Evolutionary conservation across 2,329 filamentous ascomycete species (phyloP).

Genomic region (Hymenoscyphus infarciens): DNA sequence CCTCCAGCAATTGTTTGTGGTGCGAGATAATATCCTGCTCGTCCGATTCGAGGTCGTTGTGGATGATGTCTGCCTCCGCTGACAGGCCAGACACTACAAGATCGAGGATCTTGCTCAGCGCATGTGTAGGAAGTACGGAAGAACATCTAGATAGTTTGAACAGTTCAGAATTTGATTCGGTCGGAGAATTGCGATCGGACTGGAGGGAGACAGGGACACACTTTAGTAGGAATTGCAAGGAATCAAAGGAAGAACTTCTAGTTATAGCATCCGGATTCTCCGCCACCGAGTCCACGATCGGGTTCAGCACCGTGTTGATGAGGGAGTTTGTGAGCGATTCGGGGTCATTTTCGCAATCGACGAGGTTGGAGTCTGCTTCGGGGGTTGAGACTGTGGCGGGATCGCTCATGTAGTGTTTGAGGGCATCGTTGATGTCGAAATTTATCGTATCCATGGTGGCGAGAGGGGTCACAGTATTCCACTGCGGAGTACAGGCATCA

Average conservation of each 20-base stretch:
- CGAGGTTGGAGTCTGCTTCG: constrained; percentile 77
- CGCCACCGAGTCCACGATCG: constrained; percentile 87
- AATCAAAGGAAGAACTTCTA: constrained; percentile 78
- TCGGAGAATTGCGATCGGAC: constrained; percentile 34
- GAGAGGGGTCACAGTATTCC: constrained; percentile 18
- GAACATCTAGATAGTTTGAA: constrained; percentile 71
- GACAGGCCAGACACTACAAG: constrained; percentile 82
- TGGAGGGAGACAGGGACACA: constrained; percentile 61
- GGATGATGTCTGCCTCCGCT: constrained; percentile 78
- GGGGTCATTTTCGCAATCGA: constrained; percentile 90
- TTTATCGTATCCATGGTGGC: constrained; percentile 66
- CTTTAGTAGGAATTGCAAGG: constrained; percentile 94
- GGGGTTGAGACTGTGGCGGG: constrained; percentile 77
- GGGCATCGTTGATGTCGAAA: constrained; percentile 94
- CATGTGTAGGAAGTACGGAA: constrained; percentile 71
- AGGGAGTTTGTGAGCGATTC: constrained; percentile 70
- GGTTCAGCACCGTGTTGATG: constrained; percentile 83
- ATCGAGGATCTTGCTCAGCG: constrained; percentile 90
- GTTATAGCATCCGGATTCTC: constrained; percentile 87
- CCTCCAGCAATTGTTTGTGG: constrained; percentile 88
- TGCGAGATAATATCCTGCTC: constrained; percentile 83
- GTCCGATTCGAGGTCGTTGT: constrained; percentile 83
- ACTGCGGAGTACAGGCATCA: constrained; percentile 23
- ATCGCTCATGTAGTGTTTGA: constrained; percentile 96
- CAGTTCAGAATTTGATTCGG: constrained; percentile 58